Evolutionary conservation across 345 rosid genomes (phyloP).

Genomic region (Citrus hindsii): DNA sequence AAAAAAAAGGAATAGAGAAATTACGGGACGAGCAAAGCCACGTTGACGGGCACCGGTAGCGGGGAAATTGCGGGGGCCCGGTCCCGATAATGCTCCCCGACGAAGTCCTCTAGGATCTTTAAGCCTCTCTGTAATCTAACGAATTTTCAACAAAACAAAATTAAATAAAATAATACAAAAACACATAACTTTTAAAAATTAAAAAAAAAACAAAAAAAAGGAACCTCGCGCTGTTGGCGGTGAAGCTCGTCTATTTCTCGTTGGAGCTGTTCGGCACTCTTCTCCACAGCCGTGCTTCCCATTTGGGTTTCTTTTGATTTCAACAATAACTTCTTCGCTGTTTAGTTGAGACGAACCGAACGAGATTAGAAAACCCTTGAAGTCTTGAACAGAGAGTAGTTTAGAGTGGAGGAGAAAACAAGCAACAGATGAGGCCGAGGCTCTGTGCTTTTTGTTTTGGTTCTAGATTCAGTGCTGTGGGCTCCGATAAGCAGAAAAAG

Average conservation of each 20-base stretch:
- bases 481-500: too few species aligned
- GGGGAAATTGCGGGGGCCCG: constrained; percentile 55
- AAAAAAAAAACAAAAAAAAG: background rate
- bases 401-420: too few species aligned
- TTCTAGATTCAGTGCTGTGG: too few species aligned
- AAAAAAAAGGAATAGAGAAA: background rate
- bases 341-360: background rate
- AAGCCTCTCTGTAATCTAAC: constrained; percentile 81
- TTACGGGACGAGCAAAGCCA: constrained; percentile 63
- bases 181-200: background rate
- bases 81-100: constrained; percentile 58
- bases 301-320: constrained; percentile 2
- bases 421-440: too few species aligned
- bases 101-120: constrained; percentile 95
- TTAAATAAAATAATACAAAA: background rate
- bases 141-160: background rate
- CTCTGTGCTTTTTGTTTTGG: too few species aligned
- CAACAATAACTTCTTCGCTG: background rate
- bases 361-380: background rate
- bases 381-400: background rate
- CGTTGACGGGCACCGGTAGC: constrained; percentile 59
- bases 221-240: constrained; percentile 90
- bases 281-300: constrained; percentile 54
- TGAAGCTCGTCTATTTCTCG: constrained; percentile 86
- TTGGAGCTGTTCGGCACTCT: constrained; percentile 73